phyloP scores from a whole-genome alignment of 2,329 filamentous ascomycete species.

The Botrytis cinerea region DNA sequence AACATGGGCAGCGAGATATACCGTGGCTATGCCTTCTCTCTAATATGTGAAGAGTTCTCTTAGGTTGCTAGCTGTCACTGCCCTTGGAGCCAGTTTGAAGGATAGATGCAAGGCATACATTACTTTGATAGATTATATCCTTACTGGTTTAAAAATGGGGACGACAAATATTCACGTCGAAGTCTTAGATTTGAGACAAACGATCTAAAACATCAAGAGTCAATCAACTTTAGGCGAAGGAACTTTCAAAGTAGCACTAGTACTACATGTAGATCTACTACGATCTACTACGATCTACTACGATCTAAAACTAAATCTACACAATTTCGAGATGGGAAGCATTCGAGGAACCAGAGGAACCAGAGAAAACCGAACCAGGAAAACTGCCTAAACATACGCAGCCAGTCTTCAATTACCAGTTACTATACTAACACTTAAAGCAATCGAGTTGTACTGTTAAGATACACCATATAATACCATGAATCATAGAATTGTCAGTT shows the following conservation, averaged over 20 bases:
- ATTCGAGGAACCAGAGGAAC: not conserved
- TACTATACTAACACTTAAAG: not conserved
- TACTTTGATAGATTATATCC: not conserved
- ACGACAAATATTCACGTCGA: not conserved
- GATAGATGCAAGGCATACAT: not conserved
- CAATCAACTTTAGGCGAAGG: constrained; percentile 5
- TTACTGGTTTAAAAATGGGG: not conserved
- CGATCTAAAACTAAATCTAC: not conserved
- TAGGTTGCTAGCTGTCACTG: not conserved
- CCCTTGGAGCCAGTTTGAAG: not conserved
- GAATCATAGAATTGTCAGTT: not conserved
- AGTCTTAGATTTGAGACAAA: constrained; percentile 21
- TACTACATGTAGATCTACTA: constrained; percentile 13
- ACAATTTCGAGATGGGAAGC: not conserved
- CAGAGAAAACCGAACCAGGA: not conserved
- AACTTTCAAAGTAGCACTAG: constrained; percentile 2
- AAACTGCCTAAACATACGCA: not conserved
- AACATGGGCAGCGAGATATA: not conserved
- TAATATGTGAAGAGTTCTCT: not conserved
- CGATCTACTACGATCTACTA: not conserved
- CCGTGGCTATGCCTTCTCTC: not conserved
- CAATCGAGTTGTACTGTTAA: not conserved
- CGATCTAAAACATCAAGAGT: constrained; percentile 15
- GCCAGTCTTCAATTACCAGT: not conserved
- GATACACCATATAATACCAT: not conserved